Base-by-base conservation (phyloP, 2,329 filamentous ascomycete species). In the Microcyclospora pomicola region DNA sequence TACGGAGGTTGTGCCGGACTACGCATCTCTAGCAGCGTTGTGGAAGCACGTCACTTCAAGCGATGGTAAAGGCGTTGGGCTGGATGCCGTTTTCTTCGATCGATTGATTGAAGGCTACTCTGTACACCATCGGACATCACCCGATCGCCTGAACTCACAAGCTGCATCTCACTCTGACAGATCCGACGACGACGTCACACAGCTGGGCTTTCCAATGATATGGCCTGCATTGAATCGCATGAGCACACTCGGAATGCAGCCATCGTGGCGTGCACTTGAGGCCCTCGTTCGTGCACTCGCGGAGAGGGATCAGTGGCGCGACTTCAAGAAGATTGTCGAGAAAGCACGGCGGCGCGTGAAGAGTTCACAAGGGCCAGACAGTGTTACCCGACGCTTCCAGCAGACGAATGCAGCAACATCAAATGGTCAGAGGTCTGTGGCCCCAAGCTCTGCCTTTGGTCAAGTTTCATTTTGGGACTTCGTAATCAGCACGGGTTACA, bases 101-200 rank as follows among this genome's bases (percentile, higher is more conserved):
- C 70, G 77, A 37, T 66, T 80, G 43, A 71, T 86, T 45, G 72
- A 75, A 51, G 80, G 78, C 1, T 83, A 80, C 54, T 72, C 78
- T 6, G 47, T 58, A 10, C 40, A 51, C 31, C 53, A 56, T 34
- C 40, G 41, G 58, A 63, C 9, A 70, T 71, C 33, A 67, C 77
- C 41, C 28, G 28, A 5, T 55, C 55, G 27, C 63, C 58, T 33
- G 62, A 64, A 57, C 60, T 67, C 50, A 50, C 49, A 5, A 60
- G 66, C 33, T 50, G 69, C 24, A 49, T 6, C 9, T 6, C 30
- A 47, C 9, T 9, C 6, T 15, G 9, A 31, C 4, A 31, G 9
- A 5, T 4, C 14, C 12, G 30, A n/a, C 30, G 30, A n/a, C 30
- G 30, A n/a, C 30, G 19, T 7, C 7, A 4, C 19, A 7, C 19